A percentile compares a stretch with the other conserved stretches of the same genome.
These are phyloP conservation scores for Kodamaea arcana DNA, from an alignment of 1,139 yeast species.

Conservation along the genomic window DNA sequence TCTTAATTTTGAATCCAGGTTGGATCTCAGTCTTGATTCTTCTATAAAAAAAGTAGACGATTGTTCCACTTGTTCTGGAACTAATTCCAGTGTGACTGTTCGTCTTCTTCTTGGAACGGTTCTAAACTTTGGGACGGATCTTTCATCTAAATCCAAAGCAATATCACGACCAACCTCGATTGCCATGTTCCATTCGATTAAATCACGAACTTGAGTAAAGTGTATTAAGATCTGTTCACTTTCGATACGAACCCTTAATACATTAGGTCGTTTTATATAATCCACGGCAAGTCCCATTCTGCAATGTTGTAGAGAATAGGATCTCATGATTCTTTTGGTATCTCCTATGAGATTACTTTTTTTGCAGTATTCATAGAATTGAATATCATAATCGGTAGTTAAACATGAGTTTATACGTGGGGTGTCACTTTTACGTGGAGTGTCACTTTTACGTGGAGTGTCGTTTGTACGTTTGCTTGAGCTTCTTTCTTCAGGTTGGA, in stretches of 20 bases:
- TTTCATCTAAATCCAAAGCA: slow-evolving; percentile 53
- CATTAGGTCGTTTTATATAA: slow-evolving; percentile 56
- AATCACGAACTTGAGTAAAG: slow-evolving; percentile 51
- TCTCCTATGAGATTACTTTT: slow-evolving; percentile 17
- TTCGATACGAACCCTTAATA: slow-evolving; percentile 60
- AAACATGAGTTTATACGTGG: slow-evolving; percentile 20
- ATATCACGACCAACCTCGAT: slow-evolving; percentile 61
- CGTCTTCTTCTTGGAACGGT: slow-evolving; percentile 71
- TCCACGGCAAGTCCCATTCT: slow-evolving; percentile 67
- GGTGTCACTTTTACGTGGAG: slow-evolving; percentile 11
- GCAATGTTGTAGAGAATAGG: slow-evolving; percentile 69
- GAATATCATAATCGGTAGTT: slow-evolving; percentile 36
- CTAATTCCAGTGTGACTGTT: slow-evolving; percentile 17
- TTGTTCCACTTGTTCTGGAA: neutral
- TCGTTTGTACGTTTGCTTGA: slow-evolving; percentile 14
- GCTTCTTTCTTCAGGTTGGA: slow-evolving; percentile 14
- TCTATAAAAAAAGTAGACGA: slow-evolving; percentile 6
- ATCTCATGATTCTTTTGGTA: slow-evolving; percentile 21
- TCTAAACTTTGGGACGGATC: slow-evolving; percentile 64
- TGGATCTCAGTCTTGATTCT: slow-evolving; percentile 14
- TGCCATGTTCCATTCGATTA: slow-evolving; percentile 64
- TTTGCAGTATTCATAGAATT: slow-evolving; percentile 31
- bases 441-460: slow-evolving; percentile 12
- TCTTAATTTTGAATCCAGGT: slow-evolving; percentile 16
- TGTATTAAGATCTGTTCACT: slow-evolving; percentile 62